Conservation (phyloP, 768 basidiomycete genomes). For the Boletus pseudo-olivaceus region DNA sequence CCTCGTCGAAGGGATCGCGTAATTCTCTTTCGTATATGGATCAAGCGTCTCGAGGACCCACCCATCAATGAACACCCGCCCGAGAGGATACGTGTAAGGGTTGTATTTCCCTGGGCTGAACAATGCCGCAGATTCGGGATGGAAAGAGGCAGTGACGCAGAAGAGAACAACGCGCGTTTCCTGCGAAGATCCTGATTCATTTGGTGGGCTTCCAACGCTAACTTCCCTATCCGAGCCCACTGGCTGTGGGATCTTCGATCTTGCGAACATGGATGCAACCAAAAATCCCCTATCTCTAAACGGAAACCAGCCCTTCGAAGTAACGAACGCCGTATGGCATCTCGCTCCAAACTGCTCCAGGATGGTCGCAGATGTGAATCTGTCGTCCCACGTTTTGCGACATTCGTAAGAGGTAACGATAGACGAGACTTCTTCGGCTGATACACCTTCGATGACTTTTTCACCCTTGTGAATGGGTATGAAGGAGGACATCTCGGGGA, state of each 20-base stretch:
- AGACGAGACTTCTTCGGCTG: conserved; percentile 85
- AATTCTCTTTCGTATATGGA: conserved; percentile 91
- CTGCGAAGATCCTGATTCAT: conserved; percentile 33
- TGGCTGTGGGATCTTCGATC: conserved; percentile 39
- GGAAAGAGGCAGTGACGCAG: conserved; percentile 80
- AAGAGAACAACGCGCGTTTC: conserved; percentile 65
- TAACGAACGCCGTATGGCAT: conserved; percentile 66
- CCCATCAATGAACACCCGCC: conserved; percentile 82
- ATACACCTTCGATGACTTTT: conserved; percentile 90
- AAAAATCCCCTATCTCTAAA: conserved; percentile 89
- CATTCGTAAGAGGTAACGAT: conserved; percentile 68
- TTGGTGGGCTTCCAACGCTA: conserved; percentile 19
- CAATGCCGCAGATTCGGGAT: conserved; percentile 52
- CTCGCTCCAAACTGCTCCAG: conserved; percentile 79
- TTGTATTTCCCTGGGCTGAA: conserved; percentile 75
- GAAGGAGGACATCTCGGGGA: conserved; percentile 70
- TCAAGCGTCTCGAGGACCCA: conserved; percentile 98
- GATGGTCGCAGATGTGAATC: conserved; percentile 64
- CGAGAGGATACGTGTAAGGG: conserved; percentile 66
- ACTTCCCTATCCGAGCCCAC: conserved; percentile 41
- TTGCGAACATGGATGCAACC: conserved; percentile 72
- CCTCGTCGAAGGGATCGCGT: conserved; percentile 88
- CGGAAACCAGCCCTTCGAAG: conserved; percentile 79
- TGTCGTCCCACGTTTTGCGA: conserved; percentile 83
- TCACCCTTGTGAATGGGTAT: conserved; percentile 85